phyloP scores from a whole-genome alignment of 176 grass and related monocot species.

The Miscanthus lutarioriparius region DNA sequence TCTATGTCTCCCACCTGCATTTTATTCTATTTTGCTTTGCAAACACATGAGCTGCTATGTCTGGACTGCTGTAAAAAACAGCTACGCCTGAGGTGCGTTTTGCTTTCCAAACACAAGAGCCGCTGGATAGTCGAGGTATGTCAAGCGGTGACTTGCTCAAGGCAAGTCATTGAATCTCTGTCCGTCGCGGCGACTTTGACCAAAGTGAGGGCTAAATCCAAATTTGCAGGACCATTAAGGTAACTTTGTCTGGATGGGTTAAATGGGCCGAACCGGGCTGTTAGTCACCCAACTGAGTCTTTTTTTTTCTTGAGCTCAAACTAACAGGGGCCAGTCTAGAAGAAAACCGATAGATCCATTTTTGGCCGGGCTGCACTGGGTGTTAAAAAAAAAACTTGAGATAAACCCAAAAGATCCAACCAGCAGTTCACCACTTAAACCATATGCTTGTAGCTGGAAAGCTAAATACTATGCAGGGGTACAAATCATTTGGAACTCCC shows the following conservation, averaged over 20 bases:
- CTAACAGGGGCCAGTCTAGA: background rate
- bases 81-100: too few species aligned
- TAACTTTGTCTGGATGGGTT: background rate
- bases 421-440: background rate
- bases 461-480: background rate
- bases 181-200: too few species aligned
- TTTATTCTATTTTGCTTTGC: too few species aligned
- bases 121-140: too few species aligned
- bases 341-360: background rate
- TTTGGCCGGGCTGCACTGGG: background rate
- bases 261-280: too few species aligned
- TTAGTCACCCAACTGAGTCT: background rate
- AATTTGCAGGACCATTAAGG: background rate
- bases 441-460: background rate
- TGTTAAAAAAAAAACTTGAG: background rate
- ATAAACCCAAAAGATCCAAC: background rate
- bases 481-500: background rate
- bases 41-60: too few species aligned
- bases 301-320: background rate
- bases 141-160: too few species aligned
- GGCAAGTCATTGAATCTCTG: too few species aligned
- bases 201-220: background rate
- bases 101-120: too few species aligned
- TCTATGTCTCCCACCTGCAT: too few species aligned
- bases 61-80: too few species aligned